A percentile compares a stretch with the other conserved stretches of the same genome.
These are phyloP conservation scores for Fusarium pseudograminearum DNA, from an alignment of 2,329 filamentous ascomycete species.

Conservation along the genomic window DNA sequence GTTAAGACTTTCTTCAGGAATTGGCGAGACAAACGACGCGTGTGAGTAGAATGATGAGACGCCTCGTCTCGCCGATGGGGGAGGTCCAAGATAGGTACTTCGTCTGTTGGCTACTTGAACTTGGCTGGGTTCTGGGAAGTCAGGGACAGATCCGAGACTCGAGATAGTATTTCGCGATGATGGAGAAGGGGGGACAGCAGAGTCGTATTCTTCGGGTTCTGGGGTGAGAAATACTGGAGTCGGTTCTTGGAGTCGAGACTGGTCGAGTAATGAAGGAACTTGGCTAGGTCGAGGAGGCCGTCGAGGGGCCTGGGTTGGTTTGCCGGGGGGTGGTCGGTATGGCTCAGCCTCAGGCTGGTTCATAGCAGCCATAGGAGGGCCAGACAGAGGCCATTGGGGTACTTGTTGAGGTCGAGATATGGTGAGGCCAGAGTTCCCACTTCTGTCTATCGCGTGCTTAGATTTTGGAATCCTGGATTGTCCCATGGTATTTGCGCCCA, in stretches of 20 bases:
- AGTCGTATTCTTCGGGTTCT: conserved; percentile 52
- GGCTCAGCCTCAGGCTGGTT: conserved; percentile 53
- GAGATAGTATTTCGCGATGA: conserved; percentile 65
- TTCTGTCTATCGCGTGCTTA: conserved; percentile 40
- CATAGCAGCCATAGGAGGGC: conserved; percentile 53
- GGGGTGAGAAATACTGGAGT: conserved; percentile 62
- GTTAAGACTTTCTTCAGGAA: conserved; percentile 76
- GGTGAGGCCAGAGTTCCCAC: conserved; percentile 51
- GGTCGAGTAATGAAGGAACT: conserved; percentile 70
- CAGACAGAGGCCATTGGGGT: conserved; percentile 67
- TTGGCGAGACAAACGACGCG: conserved; percentile 77
- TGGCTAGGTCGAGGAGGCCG: conserved; percentile 70
- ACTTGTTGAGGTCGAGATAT: conserved; percentile 67
- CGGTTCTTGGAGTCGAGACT: conserved; percentile 66
- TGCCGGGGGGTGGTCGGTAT: conserved; percentile 65
- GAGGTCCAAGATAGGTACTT: conserved; percentile 66
- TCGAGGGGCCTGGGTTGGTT: conserved; percentile 63
- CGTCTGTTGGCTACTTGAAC: conserved; percentile 54
- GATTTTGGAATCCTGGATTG: conserved; percentile 37
- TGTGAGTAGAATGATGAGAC: conserved; percentile 75
- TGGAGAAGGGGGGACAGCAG: conserved; percentile 61
- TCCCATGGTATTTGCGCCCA: conserved; percentile 34
- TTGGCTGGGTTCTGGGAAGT: conserved; percentile 63
- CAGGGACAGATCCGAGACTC: conserved; percentile 68
- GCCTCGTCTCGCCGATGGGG: conserved; percentile 70